Conservation (phyloP, 495 filamentous ascomycete genomes). For the Aspergillus asperescens region DNA sequence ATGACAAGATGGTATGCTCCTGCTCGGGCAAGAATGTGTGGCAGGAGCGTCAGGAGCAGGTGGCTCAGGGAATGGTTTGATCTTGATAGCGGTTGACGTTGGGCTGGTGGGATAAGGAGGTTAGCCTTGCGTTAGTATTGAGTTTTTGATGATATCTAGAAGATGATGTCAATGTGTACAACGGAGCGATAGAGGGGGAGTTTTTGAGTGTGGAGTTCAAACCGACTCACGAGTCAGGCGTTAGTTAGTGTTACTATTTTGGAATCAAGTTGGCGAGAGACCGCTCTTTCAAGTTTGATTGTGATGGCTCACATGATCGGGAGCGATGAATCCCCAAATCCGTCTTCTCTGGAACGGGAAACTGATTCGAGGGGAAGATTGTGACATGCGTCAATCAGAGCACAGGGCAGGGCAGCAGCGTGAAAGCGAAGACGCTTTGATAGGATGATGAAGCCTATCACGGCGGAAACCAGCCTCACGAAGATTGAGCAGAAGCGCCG, state of each 20-base stretch:
- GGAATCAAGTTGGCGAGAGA: background rate
- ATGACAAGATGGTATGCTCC: conserved; percentile 92
- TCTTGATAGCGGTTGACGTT: background rate
- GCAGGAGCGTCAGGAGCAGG: conserved; percentile 91
- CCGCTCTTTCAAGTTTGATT: background rate
- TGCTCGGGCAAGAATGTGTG: conserved; percentile 97
- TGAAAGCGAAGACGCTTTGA: background rate
- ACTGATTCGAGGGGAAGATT: conserved; percentile 9
- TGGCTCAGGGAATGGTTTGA: conserved; percentile 76
- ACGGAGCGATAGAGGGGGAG: background rate
- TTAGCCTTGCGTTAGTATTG: conserved; percentile 9
- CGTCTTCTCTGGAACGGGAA: background rate
- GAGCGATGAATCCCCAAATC: conserved; percentile 9
- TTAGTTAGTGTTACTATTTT: background rate
- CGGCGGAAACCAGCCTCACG: conserved; percentile 5
- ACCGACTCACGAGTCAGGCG: background rate
- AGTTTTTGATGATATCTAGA: conserved; percentile 10
- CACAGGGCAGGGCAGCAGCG: conserved; percentile 5
- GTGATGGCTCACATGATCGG: conserved; percentile 10
- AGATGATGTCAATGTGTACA: conserved; percentile 10
- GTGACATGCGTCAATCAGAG: conserved; percentile 6
- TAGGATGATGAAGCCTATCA: background rate
- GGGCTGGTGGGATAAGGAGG: background rate
- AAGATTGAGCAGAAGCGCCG: conserved; percentile 19
- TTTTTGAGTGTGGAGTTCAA: background rate